Evolutionary conservation across 2,329 filamentous ascomycete species (phyloP).

Genomic region (Colletotrichum tofieldiae): DNA sequence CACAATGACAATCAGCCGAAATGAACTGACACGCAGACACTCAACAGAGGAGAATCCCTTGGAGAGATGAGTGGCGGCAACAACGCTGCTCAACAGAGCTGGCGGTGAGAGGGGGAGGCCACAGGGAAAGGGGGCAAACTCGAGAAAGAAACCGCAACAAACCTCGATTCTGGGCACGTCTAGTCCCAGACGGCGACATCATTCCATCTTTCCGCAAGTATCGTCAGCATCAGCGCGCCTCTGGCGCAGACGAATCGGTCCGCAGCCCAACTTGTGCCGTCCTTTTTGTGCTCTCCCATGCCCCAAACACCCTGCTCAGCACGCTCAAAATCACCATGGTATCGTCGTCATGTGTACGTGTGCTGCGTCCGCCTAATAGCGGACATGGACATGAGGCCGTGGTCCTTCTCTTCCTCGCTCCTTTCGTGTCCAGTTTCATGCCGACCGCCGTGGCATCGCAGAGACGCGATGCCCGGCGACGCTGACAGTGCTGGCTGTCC

Average conservation of each 20-base stretch:
- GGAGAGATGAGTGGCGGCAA: not conserved
- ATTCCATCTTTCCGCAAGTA: not conserved
- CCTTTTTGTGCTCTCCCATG: not conserved
- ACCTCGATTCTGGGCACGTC: not conserved
- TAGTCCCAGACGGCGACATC: not conserved
- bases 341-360: not conserved
- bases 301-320: not conserved
- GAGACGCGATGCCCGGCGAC: not conserved
- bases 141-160: too few relatives aligned
- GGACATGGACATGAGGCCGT: not conserved
- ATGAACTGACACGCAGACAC: too few relatives aligned
- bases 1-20: not conserved
- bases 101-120: not conserved
- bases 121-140: not conserved
- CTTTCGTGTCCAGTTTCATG: not conserved
- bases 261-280: not conserved
- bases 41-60: too few relatives aligned
- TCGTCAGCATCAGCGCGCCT: not conserved
- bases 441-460: not conserved
- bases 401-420: not conserved
- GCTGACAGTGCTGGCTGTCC: conserved; percentile 21
- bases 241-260: not conserved
- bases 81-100: not conserved
- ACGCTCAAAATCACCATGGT: not conserved
- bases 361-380: not conserved